A percentile compares a stretch with the other conserved stretches of the same genome.
These are phyloP conservation scores for Lentinula novae-zelandiae DNA, from an alignment of 1,284 basidiomycete genomes.

Conservation along the genomic window DNA sequence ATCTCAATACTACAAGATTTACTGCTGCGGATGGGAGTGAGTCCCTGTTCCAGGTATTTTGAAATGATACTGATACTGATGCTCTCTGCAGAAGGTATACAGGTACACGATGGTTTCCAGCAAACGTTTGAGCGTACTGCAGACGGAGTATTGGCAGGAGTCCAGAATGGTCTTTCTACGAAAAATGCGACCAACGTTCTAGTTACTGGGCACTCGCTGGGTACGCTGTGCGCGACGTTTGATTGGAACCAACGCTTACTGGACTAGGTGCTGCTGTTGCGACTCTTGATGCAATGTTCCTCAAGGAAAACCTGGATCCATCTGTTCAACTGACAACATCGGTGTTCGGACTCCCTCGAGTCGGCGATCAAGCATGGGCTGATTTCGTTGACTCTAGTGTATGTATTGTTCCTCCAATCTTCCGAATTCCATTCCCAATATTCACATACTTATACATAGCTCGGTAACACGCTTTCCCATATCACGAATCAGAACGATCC, in stretches of 20 bases:
- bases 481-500: constrained; percentile 37
- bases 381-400: constrained; percentile 37
- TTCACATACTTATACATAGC: constrained; percentile 13
- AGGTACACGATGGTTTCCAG: constrained; percentile 45
- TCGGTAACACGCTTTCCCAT: constrained; percentile 23
- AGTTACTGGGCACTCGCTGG: constrained; percentile 38
- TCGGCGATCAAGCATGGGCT: constrained; percentile 41
- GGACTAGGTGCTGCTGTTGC: constrained; percentile 38
- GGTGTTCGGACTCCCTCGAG: constrained; percentile 42
- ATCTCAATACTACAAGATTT: constrained; percentile 37
- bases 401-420: constrained; percentile 3
- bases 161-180: constrained; percentile 30
- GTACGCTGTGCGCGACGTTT: constrained; percentile 16
- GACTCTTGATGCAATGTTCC: constrained; percentile 39
- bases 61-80: not conserved
- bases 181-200: constrained; percentile 34
- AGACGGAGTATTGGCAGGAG: constrained; percentile 34
- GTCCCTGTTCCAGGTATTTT: not conserved
- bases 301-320: constrained; percentile 33
- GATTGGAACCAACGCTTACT: not conserved
- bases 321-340: constrained; percentile 32
- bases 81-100: constrained; percentile 17
- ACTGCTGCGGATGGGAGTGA: constrained; percentile 25
- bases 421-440: not conserved
- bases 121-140: constrained; percentile 41